phyloP scores from a whole-genome alignment of 805 yeast genomes.

The Teunomyces gatunensis region DNA sequence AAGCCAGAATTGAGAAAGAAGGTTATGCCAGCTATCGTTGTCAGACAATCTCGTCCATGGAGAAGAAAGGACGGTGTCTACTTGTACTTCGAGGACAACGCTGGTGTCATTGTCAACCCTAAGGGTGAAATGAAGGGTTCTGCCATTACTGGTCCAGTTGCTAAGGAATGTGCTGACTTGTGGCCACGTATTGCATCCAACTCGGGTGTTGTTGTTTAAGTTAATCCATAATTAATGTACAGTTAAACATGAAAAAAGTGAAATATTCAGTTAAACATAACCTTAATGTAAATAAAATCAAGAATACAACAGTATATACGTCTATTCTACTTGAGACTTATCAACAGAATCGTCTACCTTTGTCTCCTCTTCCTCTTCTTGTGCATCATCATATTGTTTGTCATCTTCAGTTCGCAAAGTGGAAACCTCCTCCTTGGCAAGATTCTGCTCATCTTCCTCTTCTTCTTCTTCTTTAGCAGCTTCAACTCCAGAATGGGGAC shows the following conservation, averaged over 20 bases:
- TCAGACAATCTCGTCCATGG: constrained; percentile 99
- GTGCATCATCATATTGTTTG: neutral
- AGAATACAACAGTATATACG: neutral
- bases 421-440: constrained; percentile 10
- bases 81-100: constrained; percentile 99
- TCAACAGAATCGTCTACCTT: constrained; percentile 1
- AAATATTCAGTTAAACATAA: neutral
- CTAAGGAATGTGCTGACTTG: constrained; percentile 99
- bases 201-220: constrained; percentile 99
- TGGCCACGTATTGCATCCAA: constrained; percentile 99
- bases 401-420: constrained; percentile 11
- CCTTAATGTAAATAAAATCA: neutral
- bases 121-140: constrained; percentile 99
- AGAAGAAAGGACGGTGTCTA: constrained; percentile 99
- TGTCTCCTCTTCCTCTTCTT: neutral
- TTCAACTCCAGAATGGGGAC: constrained; percentile 1
- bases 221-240: constrained; percentile 1
- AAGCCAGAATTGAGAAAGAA: constrained; percentile 99
- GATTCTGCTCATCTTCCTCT: neutral
- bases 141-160: constrained; percentile 99
- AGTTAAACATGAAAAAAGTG: constrained; percentile 1
- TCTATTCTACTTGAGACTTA: neutral
- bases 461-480: neutral
- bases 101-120: constrained; percentile 99
- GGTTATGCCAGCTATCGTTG: constrained; percentile 99